phyloP scores from a whole-genome alignment of 768 basidiomycete genomes.

The Gloeopeniophorella convolvens region DNA sequence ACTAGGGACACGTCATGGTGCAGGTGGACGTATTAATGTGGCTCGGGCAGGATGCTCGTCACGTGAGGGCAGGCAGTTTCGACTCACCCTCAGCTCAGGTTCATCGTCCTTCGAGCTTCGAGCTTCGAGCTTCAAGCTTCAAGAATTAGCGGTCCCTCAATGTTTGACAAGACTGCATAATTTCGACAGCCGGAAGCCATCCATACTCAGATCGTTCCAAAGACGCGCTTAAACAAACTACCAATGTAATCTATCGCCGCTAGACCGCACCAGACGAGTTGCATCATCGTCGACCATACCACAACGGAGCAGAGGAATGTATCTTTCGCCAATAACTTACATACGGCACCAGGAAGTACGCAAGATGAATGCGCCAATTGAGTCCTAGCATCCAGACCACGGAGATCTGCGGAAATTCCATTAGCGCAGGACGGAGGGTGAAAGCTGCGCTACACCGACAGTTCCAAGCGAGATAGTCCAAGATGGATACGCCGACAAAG shows the following conservation, averaged over 20 bases:
- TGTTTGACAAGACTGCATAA: too few species aligned
- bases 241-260: not conserved
- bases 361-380: not conserved
- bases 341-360: not conserved
- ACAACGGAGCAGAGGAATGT: not conserved
- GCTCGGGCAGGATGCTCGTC: too few species aligned
- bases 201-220: too few species aligned
- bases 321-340: not conserved
- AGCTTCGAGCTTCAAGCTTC: too few species aligned
- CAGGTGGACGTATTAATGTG: too few species aligned
- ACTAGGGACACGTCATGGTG: too few species aligned
- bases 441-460: not conserved
- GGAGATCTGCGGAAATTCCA: not conserved
- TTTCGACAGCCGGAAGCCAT: too few species aligned
- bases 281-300: conserved; percentile 1
- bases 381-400: not conserved
- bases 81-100: too few species aligned
- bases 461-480: conserved; percentile 6
- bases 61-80: too few species aligned
- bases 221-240: too few species aligned
- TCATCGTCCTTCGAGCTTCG: too few species aligned
- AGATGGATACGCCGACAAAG: not conserved
- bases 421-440: not conserved
- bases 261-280: not conserved
- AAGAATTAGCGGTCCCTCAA: too few species aligned